phyloP scores from a whole-genome alignment of 2,329 filamentous ascomycete genomes.

The Aspergillus awamori region DNA sequence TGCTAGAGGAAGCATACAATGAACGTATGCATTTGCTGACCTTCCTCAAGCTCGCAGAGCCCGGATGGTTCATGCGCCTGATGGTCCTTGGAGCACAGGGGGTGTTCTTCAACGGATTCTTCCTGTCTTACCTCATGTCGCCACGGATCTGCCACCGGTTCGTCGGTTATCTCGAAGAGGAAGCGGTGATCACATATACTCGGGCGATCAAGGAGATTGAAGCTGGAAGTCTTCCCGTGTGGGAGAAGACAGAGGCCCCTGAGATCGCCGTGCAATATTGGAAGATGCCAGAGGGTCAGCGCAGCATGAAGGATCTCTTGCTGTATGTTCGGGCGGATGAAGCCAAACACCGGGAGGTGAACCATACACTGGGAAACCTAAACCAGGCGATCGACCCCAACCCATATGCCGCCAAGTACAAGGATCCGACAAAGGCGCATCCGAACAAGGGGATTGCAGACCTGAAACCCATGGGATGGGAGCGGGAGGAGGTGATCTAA shows the following conservation, averaged over 20 bases:
- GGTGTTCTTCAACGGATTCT: slow-evolving; percentile 94
- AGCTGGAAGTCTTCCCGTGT: slow-evolving; percentile 77
- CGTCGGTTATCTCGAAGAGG: slow-evolving; percentile 95
- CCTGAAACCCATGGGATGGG: slow-evolving; percentile 74
- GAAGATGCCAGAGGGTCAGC: slow-evolving; percentile 83
- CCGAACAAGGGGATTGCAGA: slow-evolving; percentile 69
- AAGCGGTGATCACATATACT: slow-evolving; percentile 94
- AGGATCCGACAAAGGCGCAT: slow-evolving; percentile 66
- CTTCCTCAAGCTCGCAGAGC: slow-evolving; percentile 88
- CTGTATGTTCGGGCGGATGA: slow-evolving; percentile 90
- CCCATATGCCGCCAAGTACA: slow-evolving; percentile 84
- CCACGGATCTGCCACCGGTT: slow-evolving; percentile 91
- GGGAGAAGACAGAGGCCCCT: slow-evolving; percentile 76
- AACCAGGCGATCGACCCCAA: slow-evolving; percentile 86
- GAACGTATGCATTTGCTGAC: slow-evolving; percentile 91
- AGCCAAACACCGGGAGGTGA: slow-evolving; percentile 88
- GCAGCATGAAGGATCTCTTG: slow-evolving; percentile 83
- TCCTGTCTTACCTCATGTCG: slow-evolving; percentile 82
- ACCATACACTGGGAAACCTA: slow-evolving; percentile 90
- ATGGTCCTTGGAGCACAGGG: slow-evolving; percentile 93
- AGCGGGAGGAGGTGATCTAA: slow-evolving; percentile 75
- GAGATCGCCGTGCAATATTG: slow-evolving; percentile 91
- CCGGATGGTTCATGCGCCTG: slow-evolving; percentile 85
- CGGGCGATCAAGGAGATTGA: slow-evolving; percentile 87
- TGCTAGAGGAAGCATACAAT: slow-evolving; percentile 88